A percentile compares a stretch with the other conserved stretches of the same genome.
phyloP scores from a whole-genome alignment of 2,329 filamentous ascomycete species.

The Fusarium caatingaense region DNA sequence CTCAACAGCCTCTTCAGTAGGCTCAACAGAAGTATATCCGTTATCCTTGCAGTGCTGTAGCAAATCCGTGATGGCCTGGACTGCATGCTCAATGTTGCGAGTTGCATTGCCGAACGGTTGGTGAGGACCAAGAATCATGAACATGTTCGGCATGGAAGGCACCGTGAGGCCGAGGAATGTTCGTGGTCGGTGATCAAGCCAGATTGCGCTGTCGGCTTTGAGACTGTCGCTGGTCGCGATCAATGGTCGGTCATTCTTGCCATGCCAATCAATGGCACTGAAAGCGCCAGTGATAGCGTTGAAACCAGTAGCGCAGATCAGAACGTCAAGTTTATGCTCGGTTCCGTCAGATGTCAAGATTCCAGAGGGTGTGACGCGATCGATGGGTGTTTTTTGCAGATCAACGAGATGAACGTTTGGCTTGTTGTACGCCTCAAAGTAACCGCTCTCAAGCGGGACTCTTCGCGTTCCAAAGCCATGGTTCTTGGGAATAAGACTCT shows the following conservation, averaged over 20 bases:
- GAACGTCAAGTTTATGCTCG: constrained; percentile 24
- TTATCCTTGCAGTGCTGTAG: constrained; percentile 27
- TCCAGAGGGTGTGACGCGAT: background rate
- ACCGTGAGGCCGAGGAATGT: constrained; percentile 24
- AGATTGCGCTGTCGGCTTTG: constrained; percentile 19
- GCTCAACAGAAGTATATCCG: constrained; percentile 16
- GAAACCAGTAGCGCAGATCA: constrained; percentile 38
- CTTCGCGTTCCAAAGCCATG: constrained; percentile 32
- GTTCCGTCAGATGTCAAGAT: constrained; percentile 19
- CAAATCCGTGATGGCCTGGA: constrained; percentile 11
- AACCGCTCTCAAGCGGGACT: constrained; percentile 36
- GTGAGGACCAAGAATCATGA: constrained; percentile 39
- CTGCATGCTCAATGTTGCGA: constrained; percentile 29
- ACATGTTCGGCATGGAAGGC: constrained; percentile 39
- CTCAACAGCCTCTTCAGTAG: constrained; percentile 21
- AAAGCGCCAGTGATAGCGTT: constrained; percentile 37
- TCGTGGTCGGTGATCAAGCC: constrained; percentile 27
- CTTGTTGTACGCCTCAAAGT: constrained; percentile 33
- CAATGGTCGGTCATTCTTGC: constrained; percentile 7
- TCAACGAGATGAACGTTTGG: constrained; percentile 33
- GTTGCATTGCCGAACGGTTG: constrained; percentile 34
- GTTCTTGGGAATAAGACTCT: constrained; percentile 24
- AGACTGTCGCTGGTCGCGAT: constrained; percentile 24
- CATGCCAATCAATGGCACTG: constrained; percentile 31
- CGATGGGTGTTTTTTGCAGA: constrained; percentile 16